A percentile compares a stretch with the other conserved stretches of the same genome.
These are phyloP conservation scores for Eutypa lata DNA, from an alignment of 2,329 filamentous ascomycete genomes.

Conservation along the genomic window DNA sequence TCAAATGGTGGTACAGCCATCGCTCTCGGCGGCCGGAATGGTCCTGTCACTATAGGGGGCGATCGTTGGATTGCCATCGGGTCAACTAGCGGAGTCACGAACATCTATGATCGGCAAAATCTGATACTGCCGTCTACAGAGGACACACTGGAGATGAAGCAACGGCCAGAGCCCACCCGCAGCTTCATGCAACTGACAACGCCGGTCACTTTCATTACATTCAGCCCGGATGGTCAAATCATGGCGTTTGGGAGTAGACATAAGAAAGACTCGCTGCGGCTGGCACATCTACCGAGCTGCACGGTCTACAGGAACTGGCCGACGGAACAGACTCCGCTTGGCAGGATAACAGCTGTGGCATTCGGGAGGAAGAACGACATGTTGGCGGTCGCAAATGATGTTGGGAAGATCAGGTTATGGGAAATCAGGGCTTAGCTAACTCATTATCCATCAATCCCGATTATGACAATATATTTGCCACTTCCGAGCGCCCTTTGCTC, in stretches of 20 bases:
- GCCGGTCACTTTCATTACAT: constrained; percentile 72
- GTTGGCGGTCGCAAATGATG: constrained; percentile 84
- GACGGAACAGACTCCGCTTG: constrained; percentile 82
- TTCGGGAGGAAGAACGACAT: constrained; percentile 64
- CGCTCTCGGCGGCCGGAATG: constrained; percentile 68
- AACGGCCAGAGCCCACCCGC: constrained; percentile 68
- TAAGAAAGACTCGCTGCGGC: constrained; percentile 82
- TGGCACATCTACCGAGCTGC: constrained; percentile 88
- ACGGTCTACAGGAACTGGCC: constrained; percentile 98
- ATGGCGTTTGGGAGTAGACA: constrained; percentile 80
- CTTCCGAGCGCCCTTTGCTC: too few relatives aligned
- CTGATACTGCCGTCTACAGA: constrained; percentile 46
- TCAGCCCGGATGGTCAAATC: constrained; percentile 87
- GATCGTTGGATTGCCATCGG: constrained; percentile 90
- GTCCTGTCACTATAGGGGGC: constrained; percentile 62
- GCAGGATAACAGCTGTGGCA: constrained; percentile 73
- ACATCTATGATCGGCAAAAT: constrained; percentile 81
- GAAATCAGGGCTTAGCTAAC: constrained; percentile 69
- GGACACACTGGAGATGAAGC: constrained; percentile 52
- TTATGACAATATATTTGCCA: neutral
- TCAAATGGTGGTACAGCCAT: constrained; percentile 82
- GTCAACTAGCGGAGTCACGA: constrained; percentile 82
- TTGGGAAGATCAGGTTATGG: constrained; percentile 86
- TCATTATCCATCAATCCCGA: constrained; percentile 1
- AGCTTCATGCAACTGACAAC: constrained; percentile 85